A percentile compares a stretch with the other conserved stretches of the same genome.
Conservation (phyloP, 2,329 filamentous ascomycete species). For the Fusarium torulosum region DNA sequence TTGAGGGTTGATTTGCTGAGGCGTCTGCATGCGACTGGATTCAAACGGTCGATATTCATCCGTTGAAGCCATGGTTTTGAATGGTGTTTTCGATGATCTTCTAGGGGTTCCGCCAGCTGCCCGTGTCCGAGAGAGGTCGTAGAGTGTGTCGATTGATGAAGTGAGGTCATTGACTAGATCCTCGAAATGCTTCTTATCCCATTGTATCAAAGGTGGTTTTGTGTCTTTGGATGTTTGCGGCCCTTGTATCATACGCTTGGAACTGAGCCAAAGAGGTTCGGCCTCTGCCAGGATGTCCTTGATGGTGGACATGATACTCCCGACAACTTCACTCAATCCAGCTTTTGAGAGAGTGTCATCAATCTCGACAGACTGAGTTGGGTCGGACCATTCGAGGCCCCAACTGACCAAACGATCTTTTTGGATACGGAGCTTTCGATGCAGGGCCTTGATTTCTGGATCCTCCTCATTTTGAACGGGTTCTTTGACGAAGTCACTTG, state of each 20-base stretch:
- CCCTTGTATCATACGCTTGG: constrained; percentile 60
- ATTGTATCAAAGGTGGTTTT: constrained; percentile 69
- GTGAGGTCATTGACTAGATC: constrained; percentile 81
- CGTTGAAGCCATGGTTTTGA: constrained; percentile 53
- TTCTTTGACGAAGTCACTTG: constrained; percentile 78
- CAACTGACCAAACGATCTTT: constrained; percentile 83
- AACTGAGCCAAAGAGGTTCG: constrained; percentile 76
- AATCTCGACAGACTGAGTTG: constrained; percentile 76
- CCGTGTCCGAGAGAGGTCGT: constrained; percentile 78
- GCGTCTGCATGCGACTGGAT: constrained; percentile 71
- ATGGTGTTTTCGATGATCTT: constrained; percentile 49
- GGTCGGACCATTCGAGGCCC: constrained; percentile 85
- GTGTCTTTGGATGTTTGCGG: constrained; percentile 61
- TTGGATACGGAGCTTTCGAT: constrained; percentile 83
- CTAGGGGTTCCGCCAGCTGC: constrained; percentile 57
- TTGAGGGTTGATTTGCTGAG: constrained; percentile 69
- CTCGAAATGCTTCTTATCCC: constrained; percentile 79
- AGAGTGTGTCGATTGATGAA: constrained; percentile 82
- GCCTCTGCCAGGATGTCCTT: constrained; percentile 83
- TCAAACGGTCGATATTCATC: constrained; percentile 67
- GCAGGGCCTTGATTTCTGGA: constrained; percentile 77
- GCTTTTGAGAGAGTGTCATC: constrained; percentile 78
- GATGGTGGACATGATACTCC: constrained; percentile 83
- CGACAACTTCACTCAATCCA: constrained; percentile 80
- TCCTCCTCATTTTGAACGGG: constrained; percentile 72